A percentile compares a stretch with the other conserved stretches of the same genome.
These are phyloP conservation scores for Jackrogersella multiformis DNA, from an alignment of 495 filamentous ascomycete species.

Conservation along the genomic window DNA sequence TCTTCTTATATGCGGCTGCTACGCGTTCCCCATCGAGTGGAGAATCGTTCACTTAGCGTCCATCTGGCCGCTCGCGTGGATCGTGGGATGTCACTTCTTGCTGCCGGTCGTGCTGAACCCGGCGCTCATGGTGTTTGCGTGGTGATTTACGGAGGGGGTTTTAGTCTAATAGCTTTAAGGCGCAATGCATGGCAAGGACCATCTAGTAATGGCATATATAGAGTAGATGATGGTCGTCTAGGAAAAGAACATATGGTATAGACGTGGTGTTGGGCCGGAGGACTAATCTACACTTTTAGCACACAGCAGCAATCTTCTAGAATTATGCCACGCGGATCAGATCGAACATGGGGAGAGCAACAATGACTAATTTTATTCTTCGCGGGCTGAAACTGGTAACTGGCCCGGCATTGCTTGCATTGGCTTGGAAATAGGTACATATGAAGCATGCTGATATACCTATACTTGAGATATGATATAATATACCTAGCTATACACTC, in stretches of 20 bases:
- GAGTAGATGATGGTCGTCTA: background rate
- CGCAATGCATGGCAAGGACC: background rate
- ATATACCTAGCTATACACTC: constrained; percentile 6
- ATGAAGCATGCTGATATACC: background rate
- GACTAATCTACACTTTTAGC: background rate
- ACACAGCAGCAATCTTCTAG: background rate
- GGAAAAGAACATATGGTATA: background rate
- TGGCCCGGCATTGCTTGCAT: background rate
- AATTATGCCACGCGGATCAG: background rate
- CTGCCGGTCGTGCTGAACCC: constrained; percentile 71
- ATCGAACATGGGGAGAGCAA: background rate
- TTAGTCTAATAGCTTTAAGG: background rate
- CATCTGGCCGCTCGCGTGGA: constrained; percentile 64
- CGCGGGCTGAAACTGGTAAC: background rate
- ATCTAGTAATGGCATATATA: too few relatives aligned
- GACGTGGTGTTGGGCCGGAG: background rate
- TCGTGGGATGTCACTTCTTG: constrained; percentile 65
- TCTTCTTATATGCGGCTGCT: constrained; percentile 59
- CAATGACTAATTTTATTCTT: constrained; percentile 11
- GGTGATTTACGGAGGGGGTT: constrained; percentile 48
- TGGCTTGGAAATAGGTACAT: background rate
- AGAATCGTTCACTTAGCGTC: constrained; percentile 64
- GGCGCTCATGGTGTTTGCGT: constrained; percentile 73
- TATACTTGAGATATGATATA: constrained; percentile 1
- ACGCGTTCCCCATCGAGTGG: constrained; percentile 62